These are phyloP conservation scores for Eutrema heterophyllum DNA, from an alignment of 345 rosid species.

Conservation along the genomic window DNA sequence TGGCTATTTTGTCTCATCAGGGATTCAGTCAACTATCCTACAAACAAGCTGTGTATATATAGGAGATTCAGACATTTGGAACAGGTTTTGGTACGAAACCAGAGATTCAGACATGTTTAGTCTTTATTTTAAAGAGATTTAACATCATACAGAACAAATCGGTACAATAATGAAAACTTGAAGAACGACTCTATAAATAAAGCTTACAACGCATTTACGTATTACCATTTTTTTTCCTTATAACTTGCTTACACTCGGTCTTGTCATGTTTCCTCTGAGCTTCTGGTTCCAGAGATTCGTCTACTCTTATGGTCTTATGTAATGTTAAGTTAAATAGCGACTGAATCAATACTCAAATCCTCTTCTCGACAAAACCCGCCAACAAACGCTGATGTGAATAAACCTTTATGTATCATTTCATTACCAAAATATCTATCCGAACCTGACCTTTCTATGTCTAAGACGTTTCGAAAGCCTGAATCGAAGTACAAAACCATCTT, in stretches of 20 bases:
- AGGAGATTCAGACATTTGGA: background rate
- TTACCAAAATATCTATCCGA: background rate
- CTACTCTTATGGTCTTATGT: conserved; percentile 12
- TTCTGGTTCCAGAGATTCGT: conserved; percentile 15
- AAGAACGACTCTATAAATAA: conserved; percentile 7
- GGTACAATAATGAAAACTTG: conserved; percentile 14
- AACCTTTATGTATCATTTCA: background rate
- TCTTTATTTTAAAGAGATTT: conserved; percentile 14
- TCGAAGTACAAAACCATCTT: conserved; percentile 54
- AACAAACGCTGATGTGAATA: background rate
- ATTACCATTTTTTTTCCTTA: background rate
- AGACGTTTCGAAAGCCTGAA: conserved; percentile 23
- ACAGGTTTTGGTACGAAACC: background rate
- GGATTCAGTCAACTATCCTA: conserved; percentile 49
- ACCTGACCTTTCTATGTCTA: conserved; percentile 14
- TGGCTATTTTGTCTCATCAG: conserved; percentile 26
- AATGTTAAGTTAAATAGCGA: background rate
- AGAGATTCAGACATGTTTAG: conserved; percentile 7
- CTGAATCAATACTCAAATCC: conserved; percentile 4
- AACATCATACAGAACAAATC: conserved; percentile 22
- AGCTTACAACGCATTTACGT: conserved; percentile 26
- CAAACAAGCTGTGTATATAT: background rate
- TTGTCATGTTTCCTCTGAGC: background rate
- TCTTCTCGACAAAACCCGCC: background rate
- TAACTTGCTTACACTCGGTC: background rate